These are phyloP conservation scores for Cajanus cajan DNA, from an alignment of 306 rosid genomes.

Conservation along the genomic window DNA sequence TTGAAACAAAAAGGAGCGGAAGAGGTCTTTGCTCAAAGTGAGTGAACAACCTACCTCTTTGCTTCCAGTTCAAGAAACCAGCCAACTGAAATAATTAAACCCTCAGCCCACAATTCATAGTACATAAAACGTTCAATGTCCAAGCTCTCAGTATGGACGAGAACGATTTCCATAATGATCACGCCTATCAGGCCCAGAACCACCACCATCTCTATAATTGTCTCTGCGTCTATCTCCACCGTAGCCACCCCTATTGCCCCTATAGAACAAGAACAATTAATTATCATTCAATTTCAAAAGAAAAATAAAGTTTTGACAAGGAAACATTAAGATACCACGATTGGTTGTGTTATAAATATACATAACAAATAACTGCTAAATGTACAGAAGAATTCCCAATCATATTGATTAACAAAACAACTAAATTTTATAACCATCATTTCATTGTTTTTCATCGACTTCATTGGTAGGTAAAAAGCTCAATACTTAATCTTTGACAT, in stretches of 20 bases:
- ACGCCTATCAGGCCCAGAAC: slow-evolving; percentile 87
- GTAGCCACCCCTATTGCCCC: slow-evolving; percentile 95
- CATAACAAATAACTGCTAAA: background rate
- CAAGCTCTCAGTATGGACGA: slow-evolving; percentile 77
- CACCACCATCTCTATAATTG: slow-evolving; percentile 71
- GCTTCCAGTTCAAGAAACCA: slow-evolving; percentile 81
- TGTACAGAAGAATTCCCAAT: background rate
- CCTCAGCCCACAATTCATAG: slow-evolving; percentile 78
- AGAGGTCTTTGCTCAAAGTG: slow-evolving; percentile 76
- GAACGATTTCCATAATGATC: slow-evolving; percentile 91
- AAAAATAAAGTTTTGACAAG: background rate
- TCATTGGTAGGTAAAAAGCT: background rate
- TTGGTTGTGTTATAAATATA: background rate
- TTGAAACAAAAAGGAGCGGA: slow-evolving; percentile 52
- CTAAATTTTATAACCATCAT: background rate
- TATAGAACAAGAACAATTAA: slow-evolving; percentile 22
- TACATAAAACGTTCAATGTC: slow-evolving; percentile 65
- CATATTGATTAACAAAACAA: background rate
- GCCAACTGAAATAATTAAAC: slow-evolving; percentile 73
- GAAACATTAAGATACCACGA: background rate
- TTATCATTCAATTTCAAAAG: background rate
- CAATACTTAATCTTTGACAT: background rate
- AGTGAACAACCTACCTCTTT: slow-evolving; percentile 98
- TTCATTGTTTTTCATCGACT: background rate
- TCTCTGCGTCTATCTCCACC: slow-evolving; percentile 97